These are phyloP conservation scores for Myriosclerotinia curreyana DNA, from an alignment of 2,329 filamentous ascomycete species.

Conservation along the genomic window DNA sequence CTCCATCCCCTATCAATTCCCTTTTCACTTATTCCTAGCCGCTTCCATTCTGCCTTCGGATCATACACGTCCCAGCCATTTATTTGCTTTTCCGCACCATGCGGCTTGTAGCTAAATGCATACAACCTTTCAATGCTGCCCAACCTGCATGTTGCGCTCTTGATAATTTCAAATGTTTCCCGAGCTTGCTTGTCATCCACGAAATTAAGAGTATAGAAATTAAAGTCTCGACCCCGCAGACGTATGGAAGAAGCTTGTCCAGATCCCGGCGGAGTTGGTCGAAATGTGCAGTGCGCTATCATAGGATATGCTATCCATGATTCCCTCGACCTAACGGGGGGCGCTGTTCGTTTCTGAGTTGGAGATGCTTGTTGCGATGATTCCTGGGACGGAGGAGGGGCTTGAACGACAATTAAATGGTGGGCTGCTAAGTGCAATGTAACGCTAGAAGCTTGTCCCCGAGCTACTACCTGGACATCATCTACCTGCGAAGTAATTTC, in stretches of 20 bases:
- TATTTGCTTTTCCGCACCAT: slow-evolving; percentile 67
- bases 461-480: slow-evolving; percentile 57
- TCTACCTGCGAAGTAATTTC: slow-evolving; percentile 49
- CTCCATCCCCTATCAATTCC: slow-evolving; percentile 67
- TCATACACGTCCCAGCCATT: slow-evolving; percentile 86
- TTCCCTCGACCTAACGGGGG: slow-evolving; percentile 54
- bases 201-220: slow-evolving; percentile 89
- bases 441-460: slow-evolving; percentile 55
- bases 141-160: slow-evolving; percentile 73
- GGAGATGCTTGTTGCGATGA: slow-evolving; percentile 29
- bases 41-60: slow-evolving; percentile 76
- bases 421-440: slow-evolving; percentile 61
- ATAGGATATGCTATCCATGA: slow-evolving; percentile 95
- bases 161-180: slow-evolving; percentile 85
- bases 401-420: slow-evolving; percentile 50
- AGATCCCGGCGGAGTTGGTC: slow-evolving; percentile 67
- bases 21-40: slow-evolving; percentile 83
- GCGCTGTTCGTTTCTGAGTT: neutral
- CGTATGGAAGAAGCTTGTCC: slow-evolving; percentile 77
- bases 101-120: slow-evolving; percentile 80
- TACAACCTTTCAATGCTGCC: slow-evolving; percentile 85
- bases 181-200: slow-evolving; percentile 68
- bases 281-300: slow-evolving; percentile 75
- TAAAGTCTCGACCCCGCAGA: slow-evolving; percentile 88
- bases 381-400: slow-evolving; percentile 29